Evolutionary conservation across 345 rosid genomes (phyloP), one percentile per base, ranked within the genome.

Genomic region (Bretschneidera sinensis): DNA sequence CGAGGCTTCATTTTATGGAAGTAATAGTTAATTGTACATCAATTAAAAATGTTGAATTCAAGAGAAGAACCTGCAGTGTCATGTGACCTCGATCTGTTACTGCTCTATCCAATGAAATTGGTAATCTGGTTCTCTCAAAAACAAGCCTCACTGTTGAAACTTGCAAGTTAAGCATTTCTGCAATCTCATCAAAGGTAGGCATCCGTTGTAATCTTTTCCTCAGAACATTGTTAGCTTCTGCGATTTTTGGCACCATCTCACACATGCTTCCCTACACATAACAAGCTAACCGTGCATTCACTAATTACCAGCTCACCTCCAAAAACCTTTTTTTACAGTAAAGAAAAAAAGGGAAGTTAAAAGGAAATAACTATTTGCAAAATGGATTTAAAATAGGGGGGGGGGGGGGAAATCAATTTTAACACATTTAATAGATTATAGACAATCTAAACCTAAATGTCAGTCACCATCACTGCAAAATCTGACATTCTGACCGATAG

Each of bases 201-300:
- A 49, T n/a, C 18, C 83, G 63, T 39, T 63, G 64, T 50, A 72
- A 73, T 58, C 63, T 76, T 61, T 67, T 65, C 0, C 65, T 60
- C 64, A 76, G 58, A 14, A 55, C 68, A 48, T 62, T 65, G 50
- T 77, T 78, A 53, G 80, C 82, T 71, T 76, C 79, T 21, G 80
- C 74, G 48, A 83, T 77, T 78, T 83, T 78, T 22, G 74, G 79
- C 48, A 73, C 60, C 65, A 45, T 52, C 57, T 64, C 77, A 63
- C 70, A 60, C 76, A 76, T 70, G 67, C 76, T 72, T 78, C 81
- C 79, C 88, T 83, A 60, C 78, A 78, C 64, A 74, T 68, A 63
- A 64, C 49, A 72, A 67, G 73, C 86, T 82, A 82, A 76, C 71
- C 69, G 72, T 69, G 75, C 77, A 66, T 74, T 77, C 76, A 81